Percentiles rank a stretch among this genome's conserved stretches.
Evolutionary conservation across 2,329 filamentous ascomycete genomes (phyloP).

Genomic region (Fusarium sp.): DNA sequence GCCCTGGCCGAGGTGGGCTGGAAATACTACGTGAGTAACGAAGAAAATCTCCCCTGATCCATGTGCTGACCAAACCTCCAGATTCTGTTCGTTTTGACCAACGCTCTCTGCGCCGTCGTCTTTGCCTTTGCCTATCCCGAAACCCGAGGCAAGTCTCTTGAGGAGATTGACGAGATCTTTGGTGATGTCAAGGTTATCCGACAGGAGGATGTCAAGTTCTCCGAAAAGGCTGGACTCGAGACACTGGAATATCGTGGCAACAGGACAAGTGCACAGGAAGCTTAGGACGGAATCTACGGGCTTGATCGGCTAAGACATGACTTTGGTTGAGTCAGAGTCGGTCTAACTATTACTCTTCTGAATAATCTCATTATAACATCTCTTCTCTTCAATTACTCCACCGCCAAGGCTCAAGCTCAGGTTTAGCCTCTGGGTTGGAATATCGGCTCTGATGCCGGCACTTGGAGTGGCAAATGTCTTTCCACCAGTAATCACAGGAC

Average conservation of each 20-base stretch:
- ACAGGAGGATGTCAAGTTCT: conserved; percentile 38
- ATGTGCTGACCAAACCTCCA: not conserved
- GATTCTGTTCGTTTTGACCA: conserved; percentile 55
- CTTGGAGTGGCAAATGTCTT: not conserved
- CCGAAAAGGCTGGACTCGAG: conserved; percentile 28
- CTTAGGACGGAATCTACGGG: not conserved
- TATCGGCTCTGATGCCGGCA: not conserved
- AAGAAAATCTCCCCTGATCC: rapidly evolving
- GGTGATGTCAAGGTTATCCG: conserved; percentile 50
- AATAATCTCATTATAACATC: not conserved
- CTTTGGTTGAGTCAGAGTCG: not conserved
- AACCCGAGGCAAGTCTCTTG: conserved; percentile 55
- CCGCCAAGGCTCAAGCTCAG: not conserved
- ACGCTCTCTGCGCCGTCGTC: conserved; percentile 51
- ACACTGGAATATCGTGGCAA: conserved; percentile 15
- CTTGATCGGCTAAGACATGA: not conserved
- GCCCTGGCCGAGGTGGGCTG: conserved; percentile 53
- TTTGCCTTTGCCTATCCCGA: conserved; percentile 54
- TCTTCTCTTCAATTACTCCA: not conserved
- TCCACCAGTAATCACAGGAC: not conserved
- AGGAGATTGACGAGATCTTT: conserved; percentile 56
- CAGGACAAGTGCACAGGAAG: not conserved
- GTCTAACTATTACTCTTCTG: not conserved
- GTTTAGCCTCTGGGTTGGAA: not conserved
- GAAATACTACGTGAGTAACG: conserved; percentile 53